Evolutionary conservation across 768 basidiomycete species (phyloP), one percentile per base, ranked within the genome.

Genomic region (Podaxis mareebaensis): DNA sequence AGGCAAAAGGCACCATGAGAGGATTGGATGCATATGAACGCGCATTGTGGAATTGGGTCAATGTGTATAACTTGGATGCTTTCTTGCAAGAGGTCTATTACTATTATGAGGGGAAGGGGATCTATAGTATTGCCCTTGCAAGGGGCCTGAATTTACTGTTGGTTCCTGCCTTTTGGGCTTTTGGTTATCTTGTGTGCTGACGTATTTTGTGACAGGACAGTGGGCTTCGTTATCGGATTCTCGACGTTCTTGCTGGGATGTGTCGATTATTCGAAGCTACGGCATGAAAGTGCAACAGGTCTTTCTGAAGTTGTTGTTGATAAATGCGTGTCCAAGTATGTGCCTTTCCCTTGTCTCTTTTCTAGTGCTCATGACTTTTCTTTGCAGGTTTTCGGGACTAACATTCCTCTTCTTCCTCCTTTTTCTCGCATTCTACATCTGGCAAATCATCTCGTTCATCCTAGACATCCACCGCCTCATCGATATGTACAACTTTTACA

Each of bases 41-140:
- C 63, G 97, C 97, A 0, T 75, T 99, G 53, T 99, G 97, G 97
- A 91, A 92, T 63, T 99, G 97, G 97, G 95, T 98, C 64, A 99
- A 99, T 72, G 95, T 99, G 12, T 94, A 95, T 72, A 98, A 99
- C 72, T 83, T 99, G 42, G 97, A 99, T 70, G 89, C 88, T 7
- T 99, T 96, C 75, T 77, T 99, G 30, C 93, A 96, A 75, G 95
- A 98, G 66, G 93, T 93, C 42, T 99, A 99, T 75, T 82, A 83
- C 51, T 99, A 99, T 74, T 99, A 99, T 72, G 91, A 93, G 71
- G 95, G 96, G 26, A 97, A 97, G 73, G 97, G 97, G 1, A 90
- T 98, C 39, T 98, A 91, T 72, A 95, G 93, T 68, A 99, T 99
- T 69, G 93, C 93, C 12, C 82, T 99, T 22, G 84, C 92, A 8